Evolutionary conservation across 2,329 filamentous ascomycete species (phyloP).

Genomic region (Hypoxylon sp.): DNA sequence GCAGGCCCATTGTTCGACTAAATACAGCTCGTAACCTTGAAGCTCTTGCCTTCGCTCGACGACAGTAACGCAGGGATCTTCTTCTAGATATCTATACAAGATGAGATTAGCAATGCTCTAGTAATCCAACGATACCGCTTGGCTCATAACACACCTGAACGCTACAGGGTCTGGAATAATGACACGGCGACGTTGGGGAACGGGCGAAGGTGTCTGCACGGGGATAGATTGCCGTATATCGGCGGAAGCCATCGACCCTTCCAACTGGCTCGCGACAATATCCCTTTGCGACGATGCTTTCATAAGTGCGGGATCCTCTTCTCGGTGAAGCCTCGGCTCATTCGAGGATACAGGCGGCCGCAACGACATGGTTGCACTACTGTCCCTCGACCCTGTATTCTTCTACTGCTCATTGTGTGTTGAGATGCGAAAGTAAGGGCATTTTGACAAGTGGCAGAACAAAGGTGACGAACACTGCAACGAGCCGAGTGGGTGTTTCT

Average conservation of each 20-base stretch:
- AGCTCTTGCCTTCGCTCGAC: conserved; percentile 78
- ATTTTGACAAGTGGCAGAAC: conserved; percentile 29
- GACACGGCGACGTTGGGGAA: conserved; percentile 58
- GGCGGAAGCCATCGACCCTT: conserved; percentile 43
- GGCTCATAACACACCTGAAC: conserved; percentile 61
- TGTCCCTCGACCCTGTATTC: conserved; percentile 37
- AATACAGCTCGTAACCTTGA: conserved; percentile 88
- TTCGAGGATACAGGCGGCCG: conserved; percentile 46
- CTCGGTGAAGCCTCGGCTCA: conserved; percentile 53
- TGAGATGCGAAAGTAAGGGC: conserved; percentile 14
- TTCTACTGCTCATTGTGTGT: conserved; percentile 45
- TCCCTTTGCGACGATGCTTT: conserved; percentile 51
- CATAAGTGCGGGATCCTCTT: conserved; percentile 56
- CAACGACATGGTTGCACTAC: conserved; percentile 52
- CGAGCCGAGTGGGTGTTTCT: conserved; percentile 3
- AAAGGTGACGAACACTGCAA: conserved; percentile 14
- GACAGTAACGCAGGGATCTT: conserved; percentile 81
- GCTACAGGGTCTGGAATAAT: conserved; percentile 71
- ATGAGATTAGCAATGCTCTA: conserved; percentile 3
- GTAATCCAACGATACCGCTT: conserved; percentile 1
- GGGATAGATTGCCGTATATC: conserved; percentile 32
- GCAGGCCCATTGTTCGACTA: conserved; percentile 98
- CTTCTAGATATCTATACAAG: conserved; percentile 77
- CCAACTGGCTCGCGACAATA: conserved; percentile 42
- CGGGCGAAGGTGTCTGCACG: conserved; percentile 46